These are phyloP conservation scores for Camillea tinctor DNA, from an alignment of 2,329 filamentous ascomycete species.

Conservation along the genomic window DNA sequence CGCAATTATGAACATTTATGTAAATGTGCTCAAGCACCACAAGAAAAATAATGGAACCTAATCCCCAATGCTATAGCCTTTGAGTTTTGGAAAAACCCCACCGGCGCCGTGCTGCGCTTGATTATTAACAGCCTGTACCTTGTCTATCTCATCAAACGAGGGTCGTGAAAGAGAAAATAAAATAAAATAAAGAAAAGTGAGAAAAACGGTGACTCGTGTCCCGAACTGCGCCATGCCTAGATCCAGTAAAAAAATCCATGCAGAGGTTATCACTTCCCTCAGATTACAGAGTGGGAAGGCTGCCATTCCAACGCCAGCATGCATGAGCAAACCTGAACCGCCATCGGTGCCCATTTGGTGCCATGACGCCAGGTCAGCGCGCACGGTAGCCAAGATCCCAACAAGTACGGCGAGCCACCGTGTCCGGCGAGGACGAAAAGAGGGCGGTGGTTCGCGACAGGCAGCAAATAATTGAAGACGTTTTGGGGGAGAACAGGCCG, in stretches of 20 bases:
- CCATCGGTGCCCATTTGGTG: slow-evolving; percentile 4
- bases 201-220: slow-evolving; percentile 26
- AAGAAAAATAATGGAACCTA: slow-evolving; percentile 27
- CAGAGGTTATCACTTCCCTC: slow-evolving; percentile 13
- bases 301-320: slow-evolving; percentile 10
- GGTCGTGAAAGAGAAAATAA: slow-evolving; percentile 33
- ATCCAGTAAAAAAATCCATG: slow-evolving; percentile 17
- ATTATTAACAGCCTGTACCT: slow-evolving; percentile 33
- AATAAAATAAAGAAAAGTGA: slow-evolving; percentile 14
- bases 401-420: slow-evolving; percentile 1
- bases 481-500: slow-evolving; percentile 16
- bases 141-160: slow-evolving; percentile 35
- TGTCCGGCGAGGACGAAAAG: slow-evolving; percentile 5
- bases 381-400: slow-evolving; percentile 1
- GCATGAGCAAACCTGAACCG: slow-evolving; percentile 2
- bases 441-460: slow-evolving; percentile 13
- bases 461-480: slow-evolving; percentile 18
- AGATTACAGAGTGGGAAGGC: slow-evolving; percentile 2
- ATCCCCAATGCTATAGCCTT: slow-evolving; percentile 34
- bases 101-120: slow-evolving; percentile 35
- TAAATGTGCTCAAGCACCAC: slow-evolving; percentile 25
- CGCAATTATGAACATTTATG: slow-evolving; percentile 31
- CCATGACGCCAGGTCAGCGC: slow-evolving; percentile 1
- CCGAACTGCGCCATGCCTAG: slow-evolving; percentile 24
- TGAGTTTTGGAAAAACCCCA: slow-evolving; percentile 26